Percentiles rank a stretch among this genome's conserved stretches.
phyloP scores from a whole-genome alignment of 352 stramenopile species.

The Phytophthora pseudosyringae region DNA sequence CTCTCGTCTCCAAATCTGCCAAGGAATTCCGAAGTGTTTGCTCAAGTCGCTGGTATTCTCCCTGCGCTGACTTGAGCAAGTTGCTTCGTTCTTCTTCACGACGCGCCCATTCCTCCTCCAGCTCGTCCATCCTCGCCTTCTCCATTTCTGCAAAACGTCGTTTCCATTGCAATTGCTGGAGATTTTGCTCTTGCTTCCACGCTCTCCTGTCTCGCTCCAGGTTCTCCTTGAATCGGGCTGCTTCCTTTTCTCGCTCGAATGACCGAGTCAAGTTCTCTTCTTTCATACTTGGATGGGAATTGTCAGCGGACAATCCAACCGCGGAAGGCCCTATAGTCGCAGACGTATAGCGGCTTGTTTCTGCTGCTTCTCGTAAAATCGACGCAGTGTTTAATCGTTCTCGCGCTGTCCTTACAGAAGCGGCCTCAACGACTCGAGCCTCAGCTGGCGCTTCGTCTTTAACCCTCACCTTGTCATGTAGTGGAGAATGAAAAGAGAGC shows the following conservation, averaged over 20 bases:
- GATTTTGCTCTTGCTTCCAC: conserved; percentile 59
- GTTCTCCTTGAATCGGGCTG: conserved; percentile 37
- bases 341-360: conserved; percentile 8
- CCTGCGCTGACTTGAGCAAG: conserved; percentile 56
- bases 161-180: conserved; percentile 63
- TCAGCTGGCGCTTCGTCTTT: not conserved
- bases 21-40: conserved; percentile 63
- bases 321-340: conserved; percentile 1
- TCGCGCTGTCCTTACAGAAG: not conserved
- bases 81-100: conserved; percentile 75
- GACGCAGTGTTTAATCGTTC: conserved; percentile 15
- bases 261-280: not conserved
- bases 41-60: conserved; percentile 77
- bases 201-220: conserved; percentile 44
- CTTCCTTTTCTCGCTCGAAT: conserved; percentile 25
- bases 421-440: not conserved
- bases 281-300: conserved; percentile 1
- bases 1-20: conserved; percentile 59
- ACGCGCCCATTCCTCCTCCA: conserved; percentile 82
- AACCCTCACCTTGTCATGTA: conserved; percentile 15
- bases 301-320: not conserved
- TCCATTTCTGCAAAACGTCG: conserved; percentile 57
- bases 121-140: conserved; percentile 71
- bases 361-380: conserved; percentile 23
- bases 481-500: conserved; percentile 5